Base-by-base conservation (phyloP, 768 basidiomycete species). In the Dentipellis sp. region DNA sequence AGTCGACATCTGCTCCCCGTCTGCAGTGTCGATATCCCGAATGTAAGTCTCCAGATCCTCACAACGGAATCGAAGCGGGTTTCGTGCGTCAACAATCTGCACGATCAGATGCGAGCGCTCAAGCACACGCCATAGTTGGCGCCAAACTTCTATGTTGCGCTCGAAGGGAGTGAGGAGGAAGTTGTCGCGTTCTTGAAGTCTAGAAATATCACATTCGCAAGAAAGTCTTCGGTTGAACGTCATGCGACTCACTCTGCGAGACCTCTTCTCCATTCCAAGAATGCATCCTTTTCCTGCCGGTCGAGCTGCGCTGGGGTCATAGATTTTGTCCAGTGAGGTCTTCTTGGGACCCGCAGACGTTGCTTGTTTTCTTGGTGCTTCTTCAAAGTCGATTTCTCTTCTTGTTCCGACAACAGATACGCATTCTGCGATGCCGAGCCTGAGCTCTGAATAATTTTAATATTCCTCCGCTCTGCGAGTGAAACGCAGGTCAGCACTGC, bases 141-240 rank as follows among this genome's bases (percentile, higher is more conserved):
- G 77, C 95, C 97, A 98, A 11, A 99, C 97, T 75, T 98, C 94
- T 35, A 99, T 72, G 66, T 98, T 99, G 50, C 94, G 87, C 67
- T 99, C 97, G 65, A 97, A 99, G 4, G 94, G 95, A 0, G 94
- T 95, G 1, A 97, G 75, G n/a, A 97, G 78, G 29, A 98, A 81
- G 40, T 83, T 80, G 55, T 95, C 88, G 58, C 80, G 76, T 64
- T 97, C 93, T 66, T 95, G 92, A 11, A 97, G 74, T 56, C 94
- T 97, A 40, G 5, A 36, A 12, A 16, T 16, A 7, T 29, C 9
- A 38, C 10, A 16, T 42, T 10, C 19, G 29, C 39, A 35, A 52
- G 34, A 39, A 36, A 17, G 19, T 19, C 35, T 29, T 7, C 37
- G 17, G 37, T 50, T 56, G 29, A 8, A 29, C 22, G 21, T 52